Evolutionary conservation across 495 filamentous ascomycete genomes (phyloP).

Genomic region (Aspergillus funiculosus): DNA sequence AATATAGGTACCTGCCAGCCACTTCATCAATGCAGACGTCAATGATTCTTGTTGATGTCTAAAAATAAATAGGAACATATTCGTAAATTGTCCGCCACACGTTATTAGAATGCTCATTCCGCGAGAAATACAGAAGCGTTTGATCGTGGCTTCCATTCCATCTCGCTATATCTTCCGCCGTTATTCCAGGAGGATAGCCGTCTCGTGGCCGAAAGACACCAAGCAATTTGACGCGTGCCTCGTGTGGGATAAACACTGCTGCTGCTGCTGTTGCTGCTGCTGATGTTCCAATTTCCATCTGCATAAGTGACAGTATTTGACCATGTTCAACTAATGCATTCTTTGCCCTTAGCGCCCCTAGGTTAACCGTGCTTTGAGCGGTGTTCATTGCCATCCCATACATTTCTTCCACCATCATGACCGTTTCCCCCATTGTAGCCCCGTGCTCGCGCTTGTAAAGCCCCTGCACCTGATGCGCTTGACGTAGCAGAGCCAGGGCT

Average conservation of each 20-base stretch:
- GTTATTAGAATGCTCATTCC: too few species aligned
- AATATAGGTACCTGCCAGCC: too few species aligned
- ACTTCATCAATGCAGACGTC: too few species aligned
- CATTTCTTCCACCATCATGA: slow-evolving; percentile 31
- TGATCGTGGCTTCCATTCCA: background rate
- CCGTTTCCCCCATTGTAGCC: background rate
- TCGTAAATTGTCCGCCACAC: too few species aligned
- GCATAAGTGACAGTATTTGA: background rate
- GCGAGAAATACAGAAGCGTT: background rate
- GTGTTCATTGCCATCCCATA: slow-evolving; percentile 10
- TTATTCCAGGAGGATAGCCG: background rate
- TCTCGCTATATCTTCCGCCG: background rate
- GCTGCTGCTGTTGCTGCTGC: background rate
- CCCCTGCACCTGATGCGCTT: slow-evolving; percentile 28
- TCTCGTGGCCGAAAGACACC: background rate
- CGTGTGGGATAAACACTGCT: background rate
- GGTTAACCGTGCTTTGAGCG: background rate
- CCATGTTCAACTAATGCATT: too few species aligned
- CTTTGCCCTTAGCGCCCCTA: background rate
- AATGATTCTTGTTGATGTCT: too few species aligned
- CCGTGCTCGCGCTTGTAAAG: slow-evolving; percentile 22
- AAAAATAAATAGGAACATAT: too few species aligned
- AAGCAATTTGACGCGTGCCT: background rate
- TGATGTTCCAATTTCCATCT: background rate
- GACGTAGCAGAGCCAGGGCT: slow-evolving; percentile 25